These are phyloP conservation scores for Turritis glabra DNA, from an alignment of 345 rosid genomes.

Conservation along the genomic window DNA sequence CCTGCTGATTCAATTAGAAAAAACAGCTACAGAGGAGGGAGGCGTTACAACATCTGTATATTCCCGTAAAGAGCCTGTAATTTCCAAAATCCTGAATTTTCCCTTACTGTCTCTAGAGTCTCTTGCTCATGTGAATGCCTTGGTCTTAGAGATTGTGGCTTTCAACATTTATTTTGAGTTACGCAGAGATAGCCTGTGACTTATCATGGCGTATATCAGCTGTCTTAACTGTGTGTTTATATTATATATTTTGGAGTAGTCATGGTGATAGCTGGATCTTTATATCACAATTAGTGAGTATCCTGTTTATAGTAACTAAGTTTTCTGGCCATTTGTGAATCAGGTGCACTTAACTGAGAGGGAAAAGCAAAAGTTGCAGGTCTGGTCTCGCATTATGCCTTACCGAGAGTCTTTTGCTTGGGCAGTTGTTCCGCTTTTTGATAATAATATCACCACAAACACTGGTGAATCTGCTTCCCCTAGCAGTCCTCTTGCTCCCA, in stretches of 20 bases:
- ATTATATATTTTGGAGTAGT: slow-evolving; percentile 12
- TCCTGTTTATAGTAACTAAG: slow-evolving; percentile 17
- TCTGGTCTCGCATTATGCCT: slow-evolving; percentile 99
- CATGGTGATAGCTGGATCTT: neutral
- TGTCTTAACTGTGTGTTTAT: slow-evolving; percentile 14
- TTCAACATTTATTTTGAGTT: slow-evolving; percentile 2
- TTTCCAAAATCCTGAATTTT: slow-evolving; percentile 25
- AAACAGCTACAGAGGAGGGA: slow-evolving; percentile 91
- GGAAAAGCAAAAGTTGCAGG: slow-evolving; percentile 96
- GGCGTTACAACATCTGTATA: slow-evolving; percentile 91
- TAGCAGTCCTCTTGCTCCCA: slow-evolving; percentile 93
- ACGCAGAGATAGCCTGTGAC: slow-evolving; percentile 17
- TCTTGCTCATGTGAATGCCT: slow-evolving; percentile 19
- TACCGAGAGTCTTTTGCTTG: slow-evolving; percentile 94
- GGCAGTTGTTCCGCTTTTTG: slow-evolving; percentile 98
- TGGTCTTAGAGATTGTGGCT: slow-evolving; percentile 18
- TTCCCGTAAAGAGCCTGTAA: slow-evolving; percentile 99
- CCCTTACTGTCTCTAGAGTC: slow-evolving; percentile 4
- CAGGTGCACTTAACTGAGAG: slow-evolving; percentile 92
- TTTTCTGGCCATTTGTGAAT: slow-evolving; percentile 32
- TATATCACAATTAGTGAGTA: slow-evolving; percentile 11
- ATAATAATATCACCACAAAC: slow-evolving; percentile 69
- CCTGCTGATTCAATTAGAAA: slow-evolving; percentile 87
- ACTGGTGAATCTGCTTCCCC: slow-evolving; percentile 93
- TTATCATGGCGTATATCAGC: slow-evolving; percentile 6